Evolutionary conservation across 225 moss, liverwort and hornwort species (phyloP).

Genomic region (Sphagnum tenellum): DNA sequence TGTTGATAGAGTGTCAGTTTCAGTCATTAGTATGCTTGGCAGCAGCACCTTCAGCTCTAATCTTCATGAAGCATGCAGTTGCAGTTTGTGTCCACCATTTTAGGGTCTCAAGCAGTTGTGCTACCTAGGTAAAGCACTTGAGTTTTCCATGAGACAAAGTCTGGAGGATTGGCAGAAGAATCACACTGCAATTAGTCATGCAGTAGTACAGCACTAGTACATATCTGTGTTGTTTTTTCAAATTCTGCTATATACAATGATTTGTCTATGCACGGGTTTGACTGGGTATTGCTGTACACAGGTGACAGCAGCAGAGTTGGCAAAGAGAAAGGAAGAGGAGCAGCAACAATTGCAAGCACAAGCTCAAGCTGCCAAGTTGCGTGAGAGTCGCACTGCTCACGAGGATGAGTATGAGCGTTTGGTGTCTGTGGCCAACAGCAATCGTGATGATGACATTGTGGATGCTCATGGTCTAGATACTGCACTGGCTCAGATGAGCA

Average conservation of each 20-base stretch:
- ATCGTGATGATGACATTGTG: slow-evolving; percentile 71
- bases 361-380: slow-evolving; percentile 49
- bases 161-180: too few species aligned
- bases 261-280: background rate
- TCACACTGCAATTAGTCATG: too few species aligned
- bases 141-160: too few species aligned
- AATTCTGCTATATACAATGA: background rate
- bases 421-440: slow-evolving; percentile 61
- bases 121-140: too few species aligned
- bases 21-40: too few species aligned
- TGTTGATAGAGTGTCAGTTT: too few species aligned
- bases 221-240: background rate
- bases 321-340: slow-evolving; percentile 67
- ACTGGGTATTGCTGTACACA: background rate
- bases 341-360: slow-evolving; percentile 35
- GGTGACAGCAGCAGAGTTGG: slow-evolving; percentile 68
- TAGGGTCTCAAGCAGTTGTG: too few species aligned
- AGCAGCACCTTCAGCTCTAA: too few species aligned
- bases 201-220: background rate
- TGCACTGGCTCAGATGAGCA: slow-evolving; percentile 80
- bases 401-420: slow-evolving; percentile 81
- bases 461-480: slow-evolving; percentile 79
- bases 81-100: too few species aligned
- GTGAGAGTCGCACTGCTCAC: slow-evolving; percentile 52
- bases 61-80: too few species aligned